phyloP scores from a whole-genome alignment of 2,329 filamentous ascomycete species.

The Diaporthe citriasiana region DNA sequence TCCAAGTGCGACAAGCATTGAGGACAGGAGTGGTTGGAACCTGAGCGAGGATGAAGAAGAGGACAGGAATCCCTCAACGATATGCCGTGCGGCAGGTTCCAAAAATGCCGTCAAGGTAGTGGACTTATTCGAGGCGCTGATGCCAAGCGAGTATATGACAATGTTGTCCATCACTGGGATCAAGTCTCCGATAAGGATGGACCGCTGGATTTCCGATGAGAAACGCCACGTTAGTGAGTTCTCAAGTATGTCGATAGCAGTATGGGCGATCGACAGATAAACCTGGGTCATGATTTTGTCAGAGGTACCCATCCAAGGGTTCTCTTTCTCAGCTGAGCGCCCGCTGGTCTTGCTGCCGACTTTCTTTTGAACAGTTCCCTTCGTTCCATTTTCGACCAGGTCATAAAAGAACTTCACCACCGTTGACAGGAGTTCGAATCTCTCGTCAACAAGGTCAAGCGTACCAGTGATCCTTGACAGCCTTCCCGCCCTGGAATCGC shows the following conservation, averaged over 20 bases:
- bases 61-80: conserved; percentile 83
- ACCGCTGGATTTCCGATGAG: conserved; percentile 74
- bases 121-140: conserved; percentile 62
- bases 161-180: conserved; percentile 79
- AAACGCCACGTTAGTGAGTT: conserved; percentile 91
- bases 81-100: conserved; percentile 79
- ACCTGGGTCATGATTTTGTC: conserved; percentile 83
- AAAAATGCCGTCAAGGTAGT: conserved; percentile 70
- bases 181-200: conserved; percentile 77
- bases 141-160: conserved; percentile 79
- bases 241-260: conserved; percentile 86
- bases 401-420: conserved; percentile 81
- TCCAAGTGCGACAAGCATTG: conserved; percentile 74
- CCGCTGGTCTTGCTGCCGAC: conserved; percentile 63
- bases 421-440: conserved; percentile 82
- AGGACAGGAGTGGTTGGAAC: conserved; percentile 82
- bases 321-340: conserved; percentile 62
- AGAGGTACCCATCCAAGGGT: conserved; percentile 79
- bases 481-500: conserved; percentile 81
- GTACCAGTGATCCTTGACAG: conserved; percentile 85
- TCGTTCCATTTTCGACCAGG: conserved; percentile 81
- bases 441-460: conserved; percentile 82
- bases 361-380: conserved; percentile 77
- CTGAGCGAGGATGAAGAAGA: conserved; percentile 77
- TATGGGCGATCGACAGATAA: conserved; percentile 79